These are phyloP conservation scores for Apophysomyces elegans DNA, from an alignment of 371 early-diverging fungal genomes.

Conservation along the genomic window DNA sequence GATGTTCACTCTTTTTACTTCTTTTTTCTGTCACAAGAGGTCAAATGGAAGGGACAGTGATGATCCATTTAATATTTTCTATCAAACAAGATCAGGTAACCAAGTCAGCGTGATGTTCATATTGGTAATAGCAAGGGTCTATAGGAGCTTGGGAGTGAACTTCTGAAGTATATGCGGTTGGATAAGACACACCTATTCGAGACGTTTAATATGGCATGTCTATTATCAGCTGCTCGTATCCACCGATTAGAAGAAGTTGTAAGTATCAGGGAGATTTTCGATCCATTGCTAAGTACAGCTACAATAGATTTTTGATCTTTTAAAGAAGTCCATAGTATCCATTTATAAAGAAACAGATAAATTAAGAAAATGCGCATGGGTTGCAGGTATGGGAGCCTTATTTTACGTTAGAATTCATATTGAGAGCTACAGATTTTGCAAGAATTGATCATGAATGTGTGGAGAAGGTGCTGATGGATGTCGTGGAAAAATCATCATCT, in stretches of 20 bases:
- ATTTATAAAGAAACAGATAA: conserved; percentile 59
- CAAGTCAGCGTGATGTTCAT: neutral
- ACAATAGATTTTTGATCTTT: conserved; percentile 49
- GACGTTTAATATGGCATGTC: conserved; percentile 57
- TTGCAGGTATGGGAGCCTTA: conserved; percentile 35
- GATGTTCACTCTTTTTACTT: too few relatives aligned
- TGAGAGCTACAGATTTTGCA: conserved; percentile 22
- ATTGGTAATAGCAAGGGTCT: neutral
- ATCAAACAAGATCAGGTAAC: conserved; percentile 65
- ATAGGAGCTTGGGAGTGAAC: conserved; percentile 58
- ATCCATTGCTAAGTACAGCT: neutral
- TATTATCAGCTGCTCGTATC: conserved; percentile 62
- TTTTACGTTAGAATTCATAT: neutral
- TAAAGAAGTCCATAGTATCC: conserved; percentile 50
- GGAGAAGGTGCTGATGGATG: conserved; percentile 26
- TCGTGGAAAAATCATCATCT: conserved; percentile 50
- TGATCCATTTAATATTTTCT: conserved; percentile 66
- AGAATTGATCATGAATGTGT: conserved; percentile 16
- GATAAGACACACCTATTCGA: conserved; percentile 47
- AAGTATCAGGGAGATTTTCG: neutral
- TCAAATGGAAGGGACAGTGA: conserved; percentile 61
- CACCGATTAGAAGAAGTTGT: conserved; percentile 63
- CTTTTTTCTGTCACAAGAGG: conserved; percentile 3
- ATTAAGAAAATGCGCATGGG: conserved; percentile 54
- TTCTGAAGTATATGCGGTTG: conserved; percentile 57